phyloP scores from a whole-genome alignment of 2,329 filamentous ascomycete species.

The Grosmannia huntii region DNA sequence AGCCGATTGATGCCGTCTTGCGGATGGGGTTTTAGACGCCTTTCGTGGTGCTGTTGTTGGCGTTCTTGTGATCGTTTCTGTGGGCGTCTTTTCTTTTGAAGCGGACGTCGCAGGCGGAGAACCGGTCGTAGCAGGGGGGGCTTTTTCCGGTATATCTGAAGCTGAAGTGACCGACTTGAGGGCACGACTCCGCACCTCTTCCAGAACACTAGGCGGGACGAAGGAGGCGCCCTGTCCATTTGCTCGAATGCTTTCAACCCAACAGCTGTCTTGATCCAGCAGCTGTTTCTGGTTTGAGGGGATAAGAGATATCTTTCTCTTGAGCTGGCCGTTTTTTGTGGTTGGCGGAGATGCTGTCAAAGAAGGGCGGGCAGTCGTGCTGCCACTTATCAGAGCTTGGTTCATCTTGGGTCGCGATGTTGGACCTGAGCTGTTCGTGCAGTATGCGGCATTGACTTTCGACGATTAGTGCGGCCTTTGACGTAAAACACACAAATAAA shows the following conservation, averaged over 20 bases:
- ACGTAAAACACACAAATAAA: not conserved
- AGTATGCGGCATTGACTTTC: not conserved
- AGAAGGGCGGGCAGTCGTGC: not conserved
- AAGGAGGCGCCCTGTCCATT: not conserved
- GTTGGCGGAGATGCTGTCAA: not conserved
- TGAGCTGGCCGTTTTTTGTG: constrained; percentile 6
- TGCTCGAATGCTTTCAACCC: constrained; percentile 2
- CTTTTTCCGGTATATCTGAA: not conserved
- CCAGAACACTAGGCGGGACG: not conserved
- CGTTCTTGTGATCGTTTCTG: not conserved
- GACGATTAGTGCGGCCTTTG: not conserved
- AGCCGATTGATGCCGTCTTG: not conserved
- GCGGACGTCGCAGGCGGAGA: not conserved
- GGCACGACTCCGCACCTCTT: not conserved
- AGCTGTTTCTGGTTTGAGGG: constrained; percentile 26
- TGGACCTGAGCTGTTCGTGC: not conserved
- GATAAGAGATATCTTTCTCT: constrained; percentile 19
- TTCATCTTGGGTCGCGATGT: not conserved
- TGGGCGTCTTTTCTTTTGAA: not conserved
- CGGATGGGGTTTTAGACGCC: not conserved
- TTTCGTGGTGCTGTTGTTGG: not conserved
- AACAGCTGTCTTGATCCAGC: constrained; percentile 16
- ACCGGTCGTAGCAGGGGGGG: not conserved
- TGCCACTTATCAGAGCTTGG: not conserved
- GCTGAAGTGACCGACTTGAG: not conserved